Evolutionary conservation across 1,139 yeast species (phyloP).

Genomic region (Saccharomyces hybrid): DNA sequence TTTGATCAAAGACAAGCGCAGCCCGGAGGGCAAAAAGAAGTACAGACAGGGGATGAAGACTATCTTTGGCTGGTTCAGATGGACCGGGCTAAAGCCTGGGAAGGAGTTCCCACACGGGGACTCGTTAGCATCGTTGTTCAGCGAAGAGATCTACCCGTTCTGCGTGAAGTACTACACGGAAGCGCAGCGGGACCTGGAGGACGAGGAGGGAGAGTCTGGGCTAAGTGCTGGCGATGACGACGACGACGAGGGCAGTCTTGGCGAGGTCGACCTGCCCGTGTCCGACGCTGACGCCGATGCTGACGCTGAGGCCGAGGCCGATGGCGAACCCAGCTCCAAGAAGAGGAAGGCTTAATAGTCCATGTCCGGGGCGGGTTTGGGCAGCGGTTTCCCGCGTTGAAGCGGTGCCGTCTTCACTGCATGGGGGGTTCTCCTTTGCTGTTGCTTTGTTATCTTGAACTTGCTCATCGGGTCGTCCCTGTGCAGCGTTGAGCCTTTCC

Average conservation of each 20-base stretch:
- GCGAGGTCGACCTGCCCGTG: conserved; percentile 1
- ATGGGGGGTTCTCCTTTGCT: conserved; percentile 11
- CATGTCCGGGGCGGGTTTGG: background rate
- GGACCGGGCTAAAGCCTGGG: conserved; percentile 71
- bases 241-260: conserved; percentile 3
- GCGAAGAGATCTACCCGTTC: conserved; percentile 62
- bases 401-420: conserved; percentile 5
- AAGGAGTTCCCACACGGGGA: conserved; percentile 70
- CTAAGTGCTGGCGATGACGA: conserved; percentile 10
- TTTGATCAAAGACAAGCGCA: conserved; percentile 38
- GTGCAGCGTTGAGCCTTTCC: background rate
- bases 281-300: background rate
- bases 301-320: background rate
- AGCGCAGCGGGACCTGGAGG: conserved; percentile 50
- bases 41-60: conserved; percentile 68
- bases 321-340: background rate
- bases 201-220: conserved; percentile 44
- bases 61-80: conserved; percentile 63
- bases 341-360: conserved; percentile 1
- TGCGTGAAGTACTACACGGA: conserved; percentile 68
- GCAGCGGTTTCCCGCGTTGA: background rate
- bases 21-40: conserved; percentile 48
- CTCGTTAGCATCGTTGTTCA: conserved; percentile 54
- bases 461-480: conserved; percentile 14
- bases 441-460: conserved; percentile 13